Evolutionary conservation across 148 eudicot genomes (phyloP).

Genomic region (Mesembryanthemum crystallinum): DNA sequence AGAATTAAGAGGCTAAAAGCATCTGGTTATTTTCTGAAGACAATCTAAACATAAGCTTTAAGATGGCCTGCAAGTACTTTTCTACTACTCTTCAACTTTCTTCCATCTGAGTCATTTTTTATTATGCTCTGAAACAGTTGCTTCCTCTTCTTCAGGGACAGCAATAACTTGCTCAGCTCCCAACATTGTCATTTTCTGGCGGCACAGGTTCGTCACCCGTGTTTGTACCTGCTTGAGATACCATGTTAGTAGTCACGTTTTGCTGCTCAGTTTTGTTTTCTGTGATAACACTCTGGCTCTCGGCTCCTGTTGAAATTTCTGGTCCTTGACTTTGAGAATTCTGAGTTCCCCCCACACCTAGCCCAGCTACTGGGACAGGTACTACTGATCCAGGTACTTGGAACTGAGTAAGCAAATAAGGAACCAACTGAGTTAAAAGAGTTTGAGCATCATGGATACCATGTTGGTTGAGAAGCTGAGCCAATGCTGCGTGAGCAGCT

Average conservation of each 20-base stretch:
- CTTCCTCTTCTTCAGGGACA: neutral
- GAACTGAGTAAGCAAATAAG: conserved; percentile 35
- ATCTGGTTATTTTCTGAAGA: neutral
- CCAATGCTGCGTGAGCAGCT: conserved; percentile 34
- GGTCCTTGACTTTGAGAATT: conserved; percentile 16
- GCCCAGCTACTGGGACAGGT: conserved; percentile 22
- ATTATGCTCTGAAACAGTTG: neutral
- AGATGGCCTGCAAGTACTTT: neutral
- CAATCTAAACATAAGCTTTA: neutral
- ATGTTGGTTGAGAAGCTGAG: conserved; percentile 42
- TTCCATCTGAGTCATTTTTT: neutral
- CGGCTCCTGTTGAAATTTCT: conserved; percentile 17
- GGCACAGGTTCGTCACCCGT: conserved; percentile 4
- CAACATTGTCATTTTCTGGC: conserved; percentile 12
- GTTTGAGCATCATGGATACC: conserved; percentile 45
- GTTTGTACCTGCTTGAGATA: conserved; percentile 18
- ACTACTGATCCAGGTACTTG: conserved; percentile 33
- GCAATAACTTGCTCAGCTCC: conserved; percentile 9
- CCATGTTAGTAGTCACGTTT: neutral
- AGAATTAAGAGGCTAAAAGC: neutral
- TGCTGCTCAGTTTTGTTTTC: conserved; percentile 20
- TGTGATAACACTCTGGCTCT: neutral
- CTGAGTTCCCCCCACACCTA: neutral
- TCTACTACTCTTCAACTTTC: neutral
- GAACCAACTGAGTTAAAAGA: conserved; percentile 36